phyloP scores from a whole-genome alignment of 2,329 filamentous ascomycete species.

The Moelleriella libera region DNA sequence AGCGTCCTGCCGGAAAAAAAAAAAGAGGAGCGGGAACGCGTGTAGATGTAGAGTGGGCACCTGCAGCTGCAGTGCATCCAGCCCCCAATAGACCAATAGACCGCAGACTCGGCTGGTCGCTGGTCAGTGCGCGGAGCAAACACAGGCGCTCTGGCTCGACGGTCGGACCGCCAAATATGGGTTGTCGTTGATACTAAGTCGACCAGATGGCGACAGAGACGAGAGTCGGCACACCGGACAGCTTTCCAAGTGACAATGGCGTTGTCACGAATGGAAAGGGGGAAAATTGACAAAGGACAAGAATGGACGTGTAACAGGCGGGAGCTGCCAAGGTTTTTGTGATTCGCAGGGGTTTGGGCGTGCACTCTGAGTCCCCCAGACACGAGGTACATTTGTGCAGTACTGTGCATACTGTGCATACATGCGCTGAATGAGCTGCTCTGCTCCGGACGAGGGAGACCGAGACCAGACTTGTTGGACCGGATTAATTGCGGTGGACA shows the following conservation, averaged over 20 bases:
- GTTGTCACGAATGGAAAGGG: not conserved
- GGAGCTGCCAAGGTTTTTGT: slow-evolving; percentile 2
- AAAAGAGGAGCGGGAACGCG: not conserved
- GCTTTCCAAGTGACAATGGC: no score
- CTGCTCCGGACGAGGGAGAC: not conserved
- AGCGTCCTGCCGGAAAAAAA: not conserved
- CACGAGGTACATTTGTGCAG: not conserved
- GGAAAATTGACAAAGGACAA: not conserved
- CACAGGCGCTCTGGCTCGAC: not conserved
- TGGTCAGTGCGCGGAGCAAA: not conserved
- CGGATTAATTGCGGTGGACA: not conserved
- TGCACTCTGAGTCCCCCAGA: not conserved
- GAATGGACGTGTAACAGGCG: not conserved
- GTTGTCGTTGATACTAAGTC: not conserved
- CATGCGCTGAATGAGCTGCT: not conserved
- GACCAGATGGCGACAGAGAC: not conserved
- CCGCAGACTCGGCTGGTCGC: not conserved
- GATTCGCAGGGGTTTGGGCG: not conserved
- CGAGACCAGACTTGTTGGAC: not conserved
- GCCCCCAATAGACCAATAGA: not conserved
- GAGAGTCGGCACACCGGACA: no score
- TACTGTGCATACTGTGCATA: not conserved
- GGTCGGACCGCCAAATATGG: not conserved
- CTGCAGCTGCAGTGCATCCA: not conserved
- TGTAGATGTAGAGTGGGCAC: not conserved